Conservation (phyloP, 306 rosid genomes). For the Dalbergia cochinchinensis region DNA sequence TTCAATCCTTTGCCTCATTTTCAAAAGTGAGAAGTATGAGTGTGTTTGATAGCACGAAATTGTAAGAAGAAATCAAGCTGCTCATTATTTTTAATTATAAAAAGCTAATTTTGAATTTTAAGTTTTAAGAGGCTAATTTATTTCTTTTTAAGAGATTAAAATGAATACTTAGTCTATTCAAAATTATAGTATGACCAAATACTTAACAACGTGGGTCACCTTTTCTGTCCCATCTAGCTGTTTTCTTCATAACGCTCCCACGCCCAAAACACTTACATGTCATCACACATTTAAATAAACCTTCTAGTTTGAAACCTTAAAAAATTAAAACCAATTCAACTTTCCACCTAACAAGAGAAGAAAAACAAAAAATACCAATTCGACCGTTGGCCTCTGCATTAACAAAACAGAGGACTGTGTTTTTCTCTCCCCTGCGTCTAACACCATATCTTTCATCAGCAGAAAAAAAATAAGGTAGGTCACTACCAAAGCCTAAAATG, state of each 20-base stretch:
- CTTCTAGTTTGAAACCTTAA: slow-evolving; percentile 18
- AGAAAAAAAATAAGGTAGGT: background rate
- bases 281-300: slow-evolving; percentile 32
- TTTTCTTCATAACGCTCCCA: slow-evolving; percentile 32
- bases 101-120: too few species aligned
- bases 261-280: slow-evolving; percentile 14
- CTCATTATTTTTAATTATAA: too few species aligned
- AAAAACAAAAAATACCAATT: slow-evolving; percentile 12
- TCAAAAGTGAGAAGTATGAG: background rate
- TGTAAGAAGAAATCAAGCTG: too few species aligned
- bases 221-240: slow-evolving; percentile 54
- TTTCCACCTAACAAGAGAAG: background rate
- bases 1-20: background rate
- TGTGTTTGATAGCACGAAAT: too few species aligned
- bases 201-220: background rate
- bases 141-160: too few species aligned
- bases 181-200: background rate
- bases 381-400: slow-evolving; percentile 65
- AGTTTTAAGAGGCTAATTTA: too few species aligned
- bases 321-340: background rate
- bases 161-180: too few species aligned
- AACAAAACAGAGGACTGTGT: slow-evolving; percentile 33
- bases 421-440: slow-evolving; percentile 25
- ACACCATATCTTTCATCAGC: slow-evolving; percentile 1
- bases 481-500: slow-evolving; percentile 48